These are phyloP conservation scores for Uronychia binucleata DNA, from an alignment of 73 alveolate genomes.

Conservation along the genomic window DNA sequence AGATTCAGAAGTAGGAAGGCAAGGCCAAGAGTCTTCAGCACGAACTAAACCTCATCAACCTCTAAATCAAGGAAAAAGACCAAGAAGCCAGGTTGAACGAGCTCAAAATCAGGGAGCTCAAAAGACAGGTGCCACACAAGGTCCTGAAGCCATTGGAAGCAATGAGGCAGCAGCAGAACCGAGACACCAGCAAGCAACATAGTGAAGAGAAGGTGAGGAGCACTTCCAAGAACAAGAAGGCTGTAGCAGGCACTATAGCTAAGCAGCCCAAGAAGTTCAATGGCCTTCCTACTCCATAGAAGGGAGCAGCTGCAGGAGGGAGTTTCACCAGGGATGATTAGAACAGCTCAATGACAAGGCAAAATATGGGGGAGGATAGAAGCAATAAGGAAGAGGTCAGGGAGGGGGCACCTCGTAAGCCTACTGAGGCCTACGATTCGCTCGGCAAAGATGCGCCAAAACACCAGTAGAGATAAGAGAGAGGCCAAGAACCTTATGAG, in stretches of 20 bases:
- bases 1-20: constrained; percentile 45
- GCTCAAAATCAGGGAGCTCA: constrained; percentile 64
- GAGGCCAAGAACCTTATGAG: too few species aligned
- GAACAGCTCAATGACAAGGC: too few species aligned
- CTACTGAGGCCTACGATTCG: too few species aligned
- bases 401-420: too few species aligned
- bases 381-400: too few species aligned
- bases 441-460: too few species aligned
- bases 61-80: constrained; percentile 68
- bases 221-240: not conserved
- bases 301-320: too few species aligned
- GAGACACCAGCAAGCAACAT: not conserved
- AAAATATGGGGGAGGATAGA: too few species aligned
- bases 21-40: constrained; percentile 53
- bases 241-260: not conserved
- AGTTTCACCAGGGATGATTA: too few species aligned
- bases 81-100: constrained; percentile 64
- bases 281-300: not conserved
- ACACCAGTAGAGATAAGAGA: too few species aligned
- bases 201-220: not conserved
- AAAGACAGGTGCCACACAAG: constrained; percentile 61
- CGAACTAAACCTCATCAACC: constrained; percentile 41
- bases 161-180: not conserved
- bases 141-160: constrained; percentile 59
- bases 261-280: not conserved